Conservation (phyloP, 768 basidiomycete genomes). For the Calocybe gangraenosa region DNA sequence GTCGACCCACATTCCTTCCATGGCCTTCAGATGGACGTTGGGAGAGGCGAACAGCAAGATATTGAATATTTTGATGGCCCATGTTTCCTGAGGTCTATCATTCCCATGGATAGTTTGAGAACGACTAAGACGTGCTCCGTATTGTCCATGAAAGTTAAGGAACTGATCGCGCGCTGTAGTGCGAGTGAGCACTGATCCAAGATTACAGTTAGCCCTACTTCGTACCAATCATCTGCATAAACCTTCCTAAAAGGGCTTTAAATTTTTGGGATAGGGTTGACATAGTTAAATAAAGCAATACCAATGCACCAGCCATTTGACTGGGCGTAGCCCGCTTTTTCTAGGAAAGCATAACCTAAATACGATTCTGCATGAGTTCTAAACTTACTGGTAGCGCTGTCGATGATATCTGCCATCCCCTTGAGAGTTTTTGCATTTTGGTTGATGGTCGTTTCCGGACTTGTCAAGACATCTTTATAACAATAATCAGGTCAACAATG, state of each 20-base stretch:
- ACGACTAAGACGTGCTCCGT: conserved; percentile 35
- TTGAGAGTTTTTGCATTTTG: conserved; percentile 1
- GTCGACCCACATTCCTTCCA: conserved; percentile 49
- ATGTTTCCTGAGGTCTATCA: conserved; percentile 21
- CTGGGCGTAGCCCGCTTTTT: background rate
- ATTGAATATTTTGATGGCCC: conserved; percentile 29
- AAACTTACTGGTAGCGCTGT: conserved; percentile 5
- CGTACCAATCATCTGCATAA: conserved; percentile 12
- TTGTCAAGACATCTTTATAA: conserved; percentile 7
- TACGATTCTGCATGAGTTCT: background rate
- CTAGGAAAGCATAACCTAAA: background rate
- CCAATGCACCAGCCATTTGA: conserved; percentile 12
- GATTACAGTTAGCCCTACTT: background rate
- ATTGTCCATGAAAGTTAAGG: conserved; percentile 39
- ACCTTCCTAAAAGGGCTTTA: conserved; percentile 10
- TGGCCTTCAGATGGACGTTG: conserved; percentile 30
- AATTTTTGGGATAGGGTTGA: background rate
- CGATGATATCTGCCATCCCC: conserved; percentile 13
- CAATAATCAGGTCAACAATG: background rate
- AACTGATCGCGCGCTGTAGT: conserved; percentile 21
- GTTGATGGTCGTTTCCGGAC: conserved; percentile 3
- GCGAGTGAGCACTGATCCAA: background rate
- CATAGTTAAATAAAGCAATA: background rate
- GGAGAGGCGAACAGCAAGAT: conserved; percentile 44
- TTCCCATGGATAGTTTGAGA: conserved; percentile 25